Base-by-base conservation (phyloP, 768 basidiomycete genomes). In the Termitomyces heimii region DNA sequence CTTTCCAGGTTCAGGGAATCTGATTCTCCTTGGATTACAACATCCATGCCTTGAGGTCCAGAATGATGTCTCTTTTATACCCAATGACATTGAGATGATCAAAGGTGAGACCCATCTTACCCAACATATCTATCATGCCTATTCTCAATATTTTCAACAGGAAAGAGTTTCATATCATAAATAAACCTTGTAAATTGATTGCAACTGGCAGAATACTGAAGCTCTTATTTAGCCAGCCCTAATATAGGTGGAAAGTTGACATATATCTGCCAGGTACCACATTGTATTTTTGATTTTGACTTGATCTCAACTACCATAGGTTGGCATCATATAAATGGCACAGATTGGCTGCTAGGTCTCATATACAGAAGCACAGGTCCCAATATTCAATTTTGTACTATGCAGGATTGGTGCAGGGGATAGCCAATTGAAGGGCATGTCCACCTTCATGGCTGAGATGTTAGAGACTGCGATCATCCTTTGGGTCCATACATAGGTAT, bases 381-480 rank as follows among this genome's bases (percentile, higher is more conserved):
- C 97, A 0, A 84, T 98, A 53, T 98, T 98, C 58, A 97, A 99
- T 70, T 97, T 93, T 2, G 86, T 99, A 44, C 73, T 98, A 12
- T 97, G 96, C 56, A 81, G 97, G 60, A 95, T 99, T 2, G 97
- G 97, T 9, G 97, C 97, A 0, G 97, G 97, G 0, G 97, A 99
- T 69, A 95, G 92, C 69, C 96, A 98, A 68, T 74, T 98, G 45
- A 98, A 97, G 71, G 97, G 97, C 12, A 92, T 99, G 0, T 96
- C 94, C 26, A 99, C 96, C 0, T 99, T 99, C 70, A 98, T 98
- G 96, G 95, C 94, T 1, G 97, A 99, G 71, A 98, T 98, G 97
- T 80, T 99, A 29, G 97, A 99, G 71, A 98, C 95, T 0, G 95
- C 97, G 0, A 92, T 91, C 0, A 98, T 98, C 65, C 80, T 99